Percentiles rank a stretch among this genome's conserved stretches.
Evolutionary conservation across 331 rosid genomes (phyloP).

Genomic region (Telfairia occidentalis): DNA sequence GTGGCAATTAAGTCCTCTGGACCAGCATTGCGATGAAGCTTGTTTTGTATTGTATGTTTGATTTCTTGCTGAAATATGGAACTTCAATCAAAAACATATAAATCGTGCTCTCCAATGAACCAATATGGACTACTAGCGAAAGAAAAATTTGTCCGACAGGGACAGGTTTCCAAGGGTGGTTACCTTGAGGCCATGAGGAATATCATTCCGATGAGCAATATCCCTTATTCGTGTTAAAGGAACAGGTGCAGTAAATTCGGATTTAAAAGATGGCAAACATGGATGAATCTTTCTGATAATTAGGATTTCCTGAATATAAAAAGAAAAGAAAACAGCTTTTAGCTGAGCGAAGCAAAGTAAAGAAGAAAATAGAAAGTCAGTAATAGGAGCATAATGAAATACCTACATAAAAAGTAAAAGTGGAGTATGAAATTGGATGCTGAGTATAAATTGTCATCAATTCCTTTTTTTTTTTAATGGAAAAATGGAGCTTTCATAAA

Average conservation of each 20-base stretch:
- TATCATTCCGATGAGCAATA: slow-evolving; percentile 95
- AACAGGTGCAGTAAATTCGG: slow-evolving; percentile 96
- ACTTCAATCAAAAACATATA: slow-evolving; percentile 11
- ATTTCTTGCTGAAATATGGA: slow-evolving; percentile 58
- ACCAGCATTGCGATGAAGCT: slow-evolving; percentile 96
- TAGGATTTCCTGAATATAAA: slow-evolving; percentile 53
- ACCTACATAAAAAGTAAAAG: neutral
- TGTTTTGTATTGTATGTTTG: slow-evolving; percentile 96
- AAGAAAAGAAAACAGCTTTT: slow-evolving; percentile 9
- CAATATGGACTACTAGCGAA: neutral
- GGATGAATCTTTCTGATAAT: slow-evolving; percentile 84
- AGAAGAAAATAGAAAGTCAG: slow-evolving; percentile 10
- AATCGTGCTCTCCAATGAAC: neutral
- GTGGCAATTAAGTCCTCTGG: slow-evolving; percentile 98
- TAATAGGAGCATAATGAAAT: neutral
- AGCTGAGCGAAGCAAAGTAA: neutral
- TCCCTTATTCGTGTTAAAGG: slow-evolving; percentile 94
- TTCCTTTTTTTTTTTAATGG: neutral
- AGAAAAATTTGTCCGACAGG: slow-evolving; percentile 10
- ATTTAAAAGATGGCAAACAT: slow-evolving; percentile 93
- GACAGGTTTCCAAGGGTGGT: slow-evolving; percentile 9
- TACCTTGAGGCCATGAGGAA: slow-evolving; percentile 94
- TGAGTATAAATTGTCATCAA: neutral
- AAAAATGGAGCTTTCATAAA: neutral
- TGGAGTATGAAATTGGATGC: neutral